These are phyloP conservation scores for Termitomyces sp. DNA, from an alignment of 768 basidiomycete species.

Conservation along the genomic window DNA sequence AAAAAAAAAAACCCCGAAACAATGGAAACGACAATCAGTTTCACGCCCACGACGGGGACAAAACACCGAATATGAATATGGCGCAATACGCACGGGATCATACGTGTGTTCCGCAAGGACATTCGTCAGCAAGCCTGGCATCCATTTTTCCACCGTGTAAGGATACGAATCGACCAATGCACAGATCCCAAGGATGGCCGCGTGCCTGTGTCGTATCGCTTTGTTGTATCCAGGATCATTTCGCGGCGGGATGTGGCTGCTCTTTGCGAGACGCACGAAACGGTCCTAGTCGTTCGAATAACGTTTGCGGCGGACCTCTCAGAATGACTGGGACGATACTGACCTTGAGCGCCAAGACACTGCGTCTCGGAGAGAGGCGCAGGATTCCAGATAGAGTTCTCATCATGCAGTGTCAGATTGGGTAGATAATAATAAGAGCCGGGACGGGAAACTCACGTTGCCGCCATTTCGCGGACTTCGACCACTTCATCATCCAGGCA, in stretches of 20 bases:
- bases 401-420: not conserved
- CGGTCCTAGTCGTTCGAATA: slow-evolving; percentile 45
- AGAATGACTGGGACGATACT: slow-evolving; percentile 14
- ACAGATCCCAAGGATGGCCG: slow-evolving; percentile 90
- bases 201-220: slow-evolving; percentile 75
- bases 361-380: slow-evolving; percentile 73
- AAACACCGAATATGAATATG: not conserved
- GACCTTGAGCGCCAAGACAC: slow-evolving; percentile 69
- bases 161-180: slow-evolving; percentile 93
- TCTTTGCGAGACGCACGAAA: slow-evolving; percentile 69
- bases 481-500: slow-evolving; percentile 84
- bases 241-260: slow-evolving; percentile 58
- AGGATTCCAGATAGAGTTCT: slow-evolving; percentile 81
- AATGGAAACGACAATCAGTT: slow-evolving; percentile 12
- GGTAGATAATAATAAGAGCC: not conserved
- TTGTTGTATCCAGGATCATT: slow-evolving; percentile 61
- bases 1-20: not conserved
- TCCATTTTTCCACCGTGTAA: slow-evolving; percentile 93
- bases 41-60: not conserved
- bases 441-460: slow-evolving; percentile 45
- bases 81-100: slow-evolving; percentile 54
- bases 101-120: slow-evolving; percentile 80
- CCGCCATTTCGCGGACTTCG: slow-evolving; percentile 88
- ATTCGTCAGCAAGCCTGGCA: slow-evolving; percentile 78
- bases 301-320: not conserved